Base-by-base conservation (phyloP, 768 basidiomycete genomes). In the Polyporus arcularius region DNA sequence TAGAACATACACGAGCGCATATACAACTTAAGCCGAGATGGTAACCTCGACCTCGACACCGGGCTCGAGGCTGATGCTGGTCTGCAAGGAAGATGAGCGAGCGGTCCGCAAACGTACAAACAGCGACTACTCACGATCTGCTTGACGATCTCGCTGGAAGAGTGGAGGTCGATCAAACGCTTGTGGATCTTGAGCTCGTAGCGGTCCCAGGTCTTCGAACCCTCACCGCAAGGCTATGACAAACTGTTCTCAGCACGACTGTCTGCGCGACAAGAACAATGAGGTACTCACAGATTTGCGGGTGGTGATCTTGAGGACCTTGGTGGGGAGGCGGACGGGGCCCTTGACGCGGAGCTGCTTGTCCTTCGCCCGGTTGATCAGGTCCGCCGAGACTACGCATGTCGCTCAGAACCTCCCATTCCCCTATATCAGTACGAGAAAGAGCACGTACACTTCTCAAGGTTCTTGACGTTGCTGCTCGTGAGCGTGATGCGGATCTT, bases 121-220 rank as follows among this genome's bases (percentile, higher is more conserved):
- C 11, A 10, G 42, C 15, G 15, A n/a, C 16, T 49, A 81, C 94
- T 73, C 68, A 98, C 96, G 73, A 99, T 99, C 80, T 98, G 96
- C 86, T 98, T 99, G 81, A 99, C 97, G 68, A 98, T 91, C 80
- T 98, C 97, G 75, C 92, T 92, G 64, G 96, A 96, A 53, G 97
- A 96, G 84, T 96, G 94, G 69, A 99, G 82, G 83, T 99, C 97
- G 72, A 99, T 98, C 76, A 99, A 85, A 72, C 97, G 92, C 83
- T 99, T 99, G 89, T 99, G 96, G 64, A 99, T 84, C 83, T 96
- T 96, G 80, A 99, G 89, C 80, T 99, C 96, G 80, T 95, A 98
- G 71, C 93, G 88, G 80, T 99, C 97, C 97, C 97, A 99, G 74
- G 97, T 99, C 89, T 99, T 99, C 70, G 97, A 98, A 83, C 97